Base-by-base conservation (phyloP, 176 grass and related monocot species). In the Carex cristatella region DNA sequence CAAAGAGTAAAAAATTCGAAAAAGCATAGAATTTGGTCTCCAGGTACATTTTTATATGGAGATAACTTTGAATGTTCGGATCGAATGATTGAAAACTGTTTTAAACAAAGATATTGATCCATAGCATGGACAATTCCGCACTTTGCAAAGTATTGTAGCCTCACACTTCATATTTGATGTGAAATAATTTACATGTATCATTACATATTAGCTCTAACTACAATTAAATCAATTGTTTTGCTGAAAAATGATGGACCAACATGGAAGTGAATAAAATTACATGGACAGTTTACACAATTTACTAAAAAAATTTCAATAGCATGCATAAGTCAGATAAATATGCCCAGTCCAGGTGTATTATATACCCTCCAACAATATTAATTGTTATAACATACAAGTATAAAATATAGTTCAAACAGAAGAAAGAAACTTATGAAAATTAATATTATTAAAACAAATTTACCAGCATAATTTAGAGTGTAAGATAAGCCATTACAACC, bases 401-500 rank as follows among this genome's bases (percentile, higher is more conserved):
- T 67, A 67, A 11, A 89, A 80, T 8, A 19, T 11, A 1, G 7
- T 40, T 40, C 38, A 87, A 35, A 14, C 0, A 14, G 4, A 55
- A 33, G 54, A 2, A 66, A 83, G 30, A 58, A 90, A 57, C 10
- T 38, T 1, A 67, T 54, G 3, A 16, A 27, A 77, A 54, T n/a
- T 76, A 18, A 14, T 28, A 64, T 69, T 4, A 55, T 38, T 2
- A 49, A 49, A 49, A 49, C 0, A 49, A 10, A 49, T 10, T 49
- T 88, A 94, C 95, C 89, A 1, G 95, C 91, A n/a, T 94, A 94
- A 87, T 98, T 94, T 16, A 98, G 91, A 13, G 91, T 90, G 86
- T 94, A 98, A 3, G 91, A 98, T 76, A 98, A 87, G 53, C 91
- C 95, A 42, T 93, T 98, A 87, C 95, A 94, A 1, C 95, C 95